A percentile compares a stretch with the other conserved stretches of the same genome.
Conservation (phyloP, 2,329 filamentous ascomycete species). For the Clonostachys sp. region DNA sequence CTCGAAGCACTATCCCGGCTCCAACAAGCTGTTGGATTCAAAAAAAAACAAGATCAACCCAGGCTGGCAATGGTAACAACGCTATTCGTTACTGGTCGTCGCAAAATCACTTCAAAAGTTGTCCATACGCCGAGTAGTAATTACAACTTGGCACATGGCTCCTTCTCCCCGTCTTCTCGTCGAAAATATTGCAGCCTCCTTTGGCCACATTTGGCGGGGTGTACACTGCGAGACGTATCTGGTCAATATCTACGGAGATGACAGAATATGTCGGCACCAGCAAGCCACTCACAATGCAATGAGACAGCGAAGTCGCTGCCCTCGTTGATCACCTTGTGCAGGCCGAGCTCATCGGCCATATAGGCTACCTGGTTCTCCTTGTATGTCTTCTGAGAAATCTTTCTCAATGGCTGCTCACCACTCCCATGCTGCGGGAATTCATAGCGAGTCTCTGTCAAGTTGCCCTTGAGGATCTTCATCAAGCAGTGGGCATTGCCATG, state of each 20-base stretch:
- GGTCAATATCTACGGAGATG: constrained; percentile 17
- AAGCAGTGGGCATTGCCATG: constrained; percentile 86
- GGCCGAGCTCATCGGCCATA: constrained; percentile 84
- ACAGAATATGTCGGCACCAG: constrained; percentile 16
- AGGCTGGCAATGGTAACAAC: too few relatives aligned
- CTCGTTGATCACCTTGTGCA: constrained; percentile 78
- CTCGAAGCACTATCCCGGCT: too few relatives aligned
- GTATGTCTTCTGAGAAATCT: constrained; percentile 66
- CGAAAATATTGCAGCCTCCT: constrained; percentile 77
- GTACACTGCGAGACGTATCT: constrained; percentile 50
- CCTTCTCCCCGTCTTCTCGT: constrained; percentile 69
- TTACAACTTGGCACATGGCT: constrained; percentile 67
- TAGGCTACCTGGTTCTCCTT: constrained; percentile 74
- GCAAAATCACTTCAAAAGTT: constrained; percentile 30
- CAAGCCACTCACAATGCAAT: constrained; percentile 56
- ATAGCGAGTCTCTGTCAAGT: constrained; percentile 77
- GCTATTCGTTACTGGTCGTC: too few relatives aligned
- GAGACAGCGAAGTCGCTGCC: constrained; percentile 76
- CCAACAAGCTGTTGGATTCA: too few relatives aligned
- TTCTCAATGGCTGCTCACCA: constrained; percentile 50
- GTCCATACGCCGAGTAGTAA: constrained; percentile 64
- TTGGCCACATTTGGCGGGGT: constrained; percentile 86
- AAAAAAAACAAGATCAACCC: too few relatives aligned
- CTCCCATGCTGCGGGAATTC: constrained; percentile 55
- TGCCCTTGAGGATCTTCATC: constrained; percentile 83